Evolutionary conservation across 345 rosid species (phyloP).

Genomic region (Brassica cretica): DNA sequence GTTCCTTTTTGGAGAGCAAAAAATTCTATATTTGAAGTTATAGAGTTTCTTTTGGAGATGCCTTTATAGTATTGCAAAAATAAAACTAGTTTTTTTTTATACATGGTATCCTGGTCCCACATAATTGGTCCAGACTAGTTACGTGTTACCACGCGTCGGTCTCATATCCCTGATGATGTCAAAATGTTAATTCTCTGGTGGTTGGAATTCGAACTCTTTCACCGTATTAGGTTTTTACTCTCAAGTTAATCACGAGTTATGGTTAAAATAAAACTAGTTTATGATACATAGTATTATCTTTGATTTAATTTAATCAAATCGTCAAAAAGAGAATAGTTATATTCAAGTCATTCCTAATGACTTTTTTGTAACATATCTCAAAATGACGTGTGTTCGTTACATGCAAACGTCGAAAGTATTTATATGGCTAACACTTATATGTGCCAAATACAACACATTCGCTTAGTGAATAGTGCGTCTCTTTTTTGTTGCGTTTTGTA

Average conservation of each 20-base stretch:
- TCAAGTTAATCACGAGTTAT: too few species aligned
- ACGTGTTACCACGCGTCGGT: too few species aligned
- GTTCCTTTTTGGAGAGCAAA: too few species aligned
- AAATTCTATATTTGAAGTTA: too few species aligned
- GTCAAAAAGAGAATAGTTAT: slow-evolving; percentile 18
- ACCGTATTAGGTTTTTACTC: too few species aligned
- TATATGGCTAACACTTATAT: slow-evolving; percentile 1
- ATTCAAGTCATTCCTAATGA: neutral
- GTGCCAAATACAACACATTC: neutral
- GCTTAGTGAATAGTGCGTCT: neutral
- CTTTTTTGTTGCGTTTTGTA: neutral
- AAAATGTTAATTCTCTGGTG: too few species aligned
- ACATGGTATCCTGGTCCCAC: too few species aligned
- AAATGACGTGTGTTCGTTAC: neutral
- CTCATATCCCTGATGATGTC: fast-evolving
- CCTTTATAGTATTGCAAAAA: too few species aligned
- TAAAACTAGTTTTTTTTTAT: too few species aligned
- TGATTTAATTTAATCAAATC: slow-evolving; percentile 12
- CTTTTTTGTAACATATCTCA: slow-evolving; percentile 12
- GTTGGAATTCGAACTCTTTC: too few species aligned
- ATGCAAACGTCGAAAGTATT: neutral
- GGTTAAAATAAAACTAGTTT: neutral
- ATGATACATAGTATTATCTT: neutral
- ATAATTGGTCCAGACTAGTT: too few species aligned
- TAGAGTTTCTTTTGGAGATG: too few species aligned